A percentile compares a stretch with the other conserved stretches of the same genome.
These are phyloP conservation scores for Cladosporium phlei DNA, from an alignment of 2,329 filamentous ascomycete species.

Conservation along the genomic window DNA sequence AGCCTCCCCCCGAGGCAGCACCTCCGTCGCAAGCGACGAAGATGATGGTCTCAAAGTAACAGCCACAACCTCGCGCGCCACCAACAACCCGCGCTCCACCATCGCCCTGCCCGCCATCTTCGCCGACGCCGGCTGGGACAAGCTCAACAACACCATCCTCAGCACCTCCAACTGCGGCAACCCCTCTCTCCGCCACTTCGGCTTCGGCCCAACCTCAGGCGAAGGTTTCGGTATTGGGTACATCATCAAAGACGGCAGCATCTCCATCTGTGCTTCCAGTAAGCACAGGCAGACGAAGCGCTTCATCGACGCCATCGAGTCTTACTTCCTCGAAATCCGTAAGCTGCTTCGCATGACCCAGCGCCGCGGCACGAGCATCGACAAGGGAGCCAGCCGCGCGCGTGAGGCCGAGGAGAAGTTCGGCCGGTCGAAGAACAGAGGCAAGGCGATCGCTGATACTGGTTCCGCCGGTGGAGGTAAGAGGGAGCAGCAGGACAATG, in stretches of 20 bases:
- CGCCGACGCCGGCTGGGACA: conserved; percentile 86
- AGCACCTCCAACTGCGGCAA: conserved; percentile 99
- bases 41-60: conserved; percentile 36
- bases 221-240: conserved; percentile 98
- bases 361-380: conserved; percentile 48
- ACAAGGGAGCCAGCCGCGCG: conserved; percentile 53
- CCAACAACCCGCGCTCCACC: background rate
- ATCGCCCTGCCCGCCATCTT: conserved; percentile 70
- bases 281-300: conserved; percentile 92
- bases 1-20: conserved; percentile 52
- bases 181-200: conserved; percentile 88
- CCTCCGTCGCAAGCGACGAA: conserved; percentile 42
- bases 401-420: conserved; percentile 56
- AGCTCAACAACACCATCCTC: conserved; percentile 87
- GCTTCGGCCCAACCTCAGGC: conserved; percentile 88
- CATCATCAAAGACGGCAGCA: conserved; percentile 92
- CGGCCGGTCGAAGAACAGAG: conserved; percentile 63
- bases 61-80: conserved; percentile 4
- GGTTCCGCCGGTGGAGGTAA: conserved; percentile 54
- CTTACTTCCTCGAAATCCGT: conserved; percentile 84
- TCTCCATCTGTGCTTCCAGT: conserved; percentile 85
- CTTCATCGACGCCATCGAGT: conserved; percentile 84
- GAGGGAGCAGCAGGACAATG: conserved; percentile 61
- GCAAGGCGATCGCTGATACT: conserved; percentile 57
- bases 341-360: conserved; percentile 72